phyloP scores from a whole-genome alignment of 208 protist genomes.

The Trypanosoma avium region DNA sequence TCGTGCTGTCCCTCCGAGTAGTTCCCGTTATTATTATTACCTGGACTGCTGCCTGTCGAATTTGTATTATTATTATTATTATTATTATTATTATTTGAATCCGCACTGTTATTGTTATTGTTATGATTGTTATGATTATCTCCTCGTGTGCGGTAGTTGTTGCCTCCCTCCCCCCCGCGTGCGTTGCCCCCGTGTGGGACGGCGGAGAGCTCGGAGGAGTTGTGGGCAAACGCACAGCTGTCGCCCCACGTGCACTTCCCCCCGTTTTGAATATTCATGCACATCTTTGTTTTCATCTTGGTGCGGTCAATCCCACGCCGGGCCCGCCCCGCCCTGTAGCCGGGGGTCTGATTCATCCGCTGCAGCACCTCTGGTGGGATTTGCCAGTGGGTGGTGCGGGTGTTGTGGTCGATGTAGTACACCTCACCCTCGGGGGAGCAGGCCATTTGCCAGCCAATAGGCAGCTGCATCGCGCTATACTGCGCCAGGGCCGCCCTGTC shows the following conservation, averaged over 20 bases:
- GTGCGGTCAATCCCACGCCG: conserved; percentile 77
- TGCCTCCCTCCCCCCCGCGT: conserved; percentile 18
- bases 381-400: conserved; percentile 81
- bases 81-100: conserved; percentile 10
- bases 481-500: conserved; percentile 5
- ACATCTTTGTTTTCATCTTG: conserved; percentile 92
- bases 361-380: conserved; percentile 48
- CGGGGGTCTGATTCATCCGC: conserved; percentile 31
- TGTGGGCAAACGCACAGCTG: conserved; percentile 88
- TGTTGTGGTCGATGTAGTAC: conserved; percentile 92
- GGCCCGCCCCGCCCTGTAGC: conserved; percentile 43
- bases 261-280: conserved; percentile 89
- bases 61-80: conserved; percentile 6
- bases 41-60: neutral
- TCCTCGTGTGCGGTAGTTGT: conserved; percentile 4
- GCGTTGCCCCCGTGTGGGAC: conserved; percentile 26
- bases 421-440: conserved; percentile 59
- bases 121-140: conserved; percentile 2
- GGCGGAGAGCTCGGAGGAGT: conserved; percentile 63
- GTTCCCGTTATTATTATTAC: conserved; percentile 1
- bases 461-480: conserved; percentile 43
- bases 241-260: conserved; percentile 83
- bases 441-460: conserved; percentile 81
- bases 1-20: conserved; percentile 1
- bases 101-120: conserved; percentile 6